Conservation (phyloP, 2,329 filamentous ascomycete genomes). For the Zasmidium citrigriseum region DNA sequence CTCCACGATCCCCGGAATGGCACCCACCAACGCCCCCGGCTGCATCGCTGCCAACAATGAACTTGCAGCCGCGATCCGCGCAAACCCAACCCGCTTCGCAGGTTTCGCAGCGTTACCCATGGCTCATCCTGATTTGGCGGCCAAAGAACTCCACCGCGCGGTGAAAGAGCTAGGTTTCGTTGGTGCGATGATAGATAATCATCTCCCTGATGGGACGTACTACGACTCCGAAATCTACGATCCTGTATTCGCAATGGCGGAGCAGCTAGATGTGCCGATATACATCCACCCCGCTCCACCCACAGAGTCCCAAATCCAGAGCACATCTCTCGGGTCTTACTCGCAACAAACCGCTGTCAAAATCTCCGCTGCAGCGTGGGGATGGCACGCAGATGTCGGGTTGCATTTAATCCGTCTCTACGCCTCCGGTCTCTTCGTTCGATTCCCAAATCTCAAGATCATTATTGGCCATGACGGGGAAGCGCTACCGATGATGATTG, state of each 20-base stretch:
- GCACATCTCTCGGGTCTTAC: constrained; percentile 42
- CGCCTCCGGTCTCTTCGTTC: constrained; percentile 56
- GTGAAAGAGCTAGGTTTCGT: constrained; percentile 27
- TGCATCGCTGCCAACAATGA: constrained; percentile 27
- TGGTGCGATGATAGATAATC: constrained; percentile 33
- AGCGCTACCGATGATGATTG: constrained; percentile 56
- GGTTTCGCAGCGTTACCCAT: constrained; percentile 32
- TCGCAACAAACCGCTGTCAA: constrained; percentile 18
- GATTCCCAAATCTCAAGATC: constrained; percentile 55
- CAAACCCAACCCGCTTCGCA: constrained; percentile 23
- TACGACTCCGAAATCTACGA: constrained; percentile 28
- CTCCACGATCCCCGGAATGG: constrained; percentile 21
- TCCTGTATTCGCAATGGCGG: constrained; percentile 30
- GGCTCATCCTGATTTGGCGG: constrained; percentile 25
- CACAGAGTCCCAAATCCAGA: constrained; percentile 36
- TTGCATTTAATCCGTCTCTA: constrained; percentile 53
- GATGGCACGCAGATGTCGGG: constrained; percentile 54
- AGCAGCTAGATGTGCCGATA: constrained; percentile 49
- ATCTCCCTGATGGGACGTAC: constrained; percentile 23
- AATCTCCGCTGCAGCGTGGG: constrained; percentile 46
- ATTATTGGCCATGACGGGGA: constrained; percentile 59
- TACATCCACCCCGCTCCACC: constrained; percentile 52
- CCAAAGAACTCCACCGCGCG: constrained; percentile 26
- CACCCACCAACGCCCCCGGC: constrained; percentile 13
- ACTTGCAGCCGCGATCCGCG: constrained; percentile 19